A percentile compares a stretch with the other conserved stretches of the same genome.
phyloP scores from a whole-genome alignment of 352 stramenopile species.

The Globisporangium yorkense region DNA sequence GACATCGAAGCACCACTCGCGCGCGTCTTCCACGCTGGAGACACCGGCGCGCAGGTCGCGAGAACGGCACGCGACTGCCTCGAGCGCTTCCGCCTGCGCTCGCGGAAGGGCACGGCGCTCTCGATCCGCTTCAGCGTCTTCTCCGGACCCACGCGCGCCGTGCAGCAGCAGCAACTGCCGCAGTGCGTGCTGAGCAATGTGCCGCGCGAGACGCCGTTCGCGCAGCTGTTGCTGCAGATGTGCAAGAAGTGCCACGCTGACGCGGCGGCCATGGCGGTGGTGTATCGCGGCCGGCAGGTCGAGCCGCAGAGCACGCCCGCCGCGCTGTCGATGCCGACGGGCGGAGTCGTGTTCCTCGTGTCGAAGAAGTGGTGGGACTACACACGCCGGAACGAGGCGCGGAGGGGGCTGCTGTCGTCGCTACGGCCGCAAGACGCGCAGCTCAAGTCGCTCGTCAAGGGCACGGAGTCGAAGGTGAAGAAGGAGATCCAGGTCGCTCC shows the following conservation, averaged over 20 bases:
- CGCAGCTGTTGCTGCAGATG: conserved; percentile 30
- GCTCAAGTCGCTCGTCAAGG: conserved; percentile 33
- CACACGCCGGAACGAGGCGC: conserved; percentile 43
- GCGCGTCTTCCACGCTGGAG: conserved; percentile 10
- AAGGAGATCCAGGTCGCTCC: conserved; percentile 16
- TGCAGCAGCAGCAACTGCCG: conserved; percentile 5
- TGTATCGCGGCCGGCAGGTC: conserved; percentile 45
- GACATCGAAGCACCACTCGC: conserved; percentile 13
- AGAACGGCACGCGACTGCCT: conserved; percentile 14
- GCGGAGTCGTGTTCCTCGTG: conserved; percentile 43
- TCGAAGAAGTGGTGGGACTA: conserved; percentile 48
- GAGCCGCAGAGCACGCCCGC: conserved; percentile 27
- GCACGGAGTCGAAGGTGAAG: conserved; percentile 37
- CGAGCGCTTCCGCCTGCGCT: conserved; percentile 28
- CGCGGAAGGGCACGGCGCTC: conserved; percentile 30
- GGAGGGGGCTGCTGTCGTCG: conserved; percentile 38
- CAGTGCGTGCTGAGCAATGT: conserved; percentile 25
- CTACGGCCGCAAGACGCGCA: conserved; percentile 40
- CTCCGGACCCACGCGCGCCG: conserved; percentile 5
- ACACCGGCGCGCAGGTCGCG: conserved; percentile 11
- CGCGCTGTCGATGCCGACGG: conserved; percentile 29
- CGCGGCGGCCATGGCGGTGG: conserved; percentile 15
- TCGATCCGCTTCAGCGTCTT: conserved; percentile 39
- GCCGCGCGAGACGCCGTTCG: conserved; percentile 24
- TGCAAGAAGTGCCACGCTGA: conserved; percentile 33